These are phyloP conservation scores for Aureobasidium zeae DNA, from an alignment of 2,329 filamentous ascomycete genomes.

Conservation along the genomic window DNA sequence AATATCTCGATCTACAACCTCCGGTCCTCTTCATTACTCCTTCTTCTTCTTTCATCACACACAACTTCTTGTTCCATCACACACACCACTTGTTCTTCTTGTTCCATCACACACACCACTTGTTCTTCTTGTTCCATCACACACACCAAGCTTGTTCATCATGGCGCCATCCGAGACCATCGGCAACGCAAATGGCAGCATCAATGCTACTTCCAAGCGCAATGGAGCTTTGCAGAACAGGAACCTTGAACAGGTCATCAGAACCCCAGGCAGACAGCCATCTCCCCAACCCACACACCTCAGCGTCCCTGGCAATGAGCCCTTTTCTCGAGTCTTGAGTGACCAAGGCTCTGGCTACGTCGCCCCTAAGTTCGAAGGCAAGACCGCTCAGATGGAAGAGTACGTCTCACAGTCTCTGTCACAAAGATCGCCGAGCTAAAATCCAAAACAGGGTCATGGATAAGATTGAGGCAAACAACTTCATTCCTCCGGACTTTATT, in stretches of 20 bases:
- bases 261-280: constrained; percentile 54
- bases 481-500: constrained; percentile 76
- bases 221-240: constrained; percentile 40
- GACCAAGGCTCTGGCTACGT: constrained; percentile 91
- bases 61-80: background rate
- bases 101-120: background rate
- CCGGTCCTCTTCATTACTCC: background rate
- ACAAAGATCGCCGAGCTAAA: constrained; percentile 21
- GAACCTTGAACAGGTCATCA: constrained; percentile 46
- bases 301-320: constrained; percentile 52
- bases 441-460: constrained; percentile 58
- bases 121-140: constrained; percentile 3
- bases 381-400: constrained; percentile 81
- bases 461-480: constrained; percentile 66
- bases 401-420: constrained; percentile 35
- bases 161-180: constrained; percentile 3
- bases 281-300: constrained; percentile 86
- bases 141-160: background rate
- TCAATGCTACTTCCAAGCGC: too few species aligned
- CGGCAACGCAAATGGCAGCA: constrained; percentile 3
- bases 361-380: constrained; percentile 87
- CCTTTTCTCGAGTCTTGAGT: constrained; percentile 63
- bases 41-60: background rate
- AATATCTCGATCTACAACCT: constrained; percentile 7
- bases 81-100: too few species aligned